phyloP scores from a whole-genome alignment of 2,329 filamentous ascomycete genomes.

The Neofusicoccum ribis region DNA sequence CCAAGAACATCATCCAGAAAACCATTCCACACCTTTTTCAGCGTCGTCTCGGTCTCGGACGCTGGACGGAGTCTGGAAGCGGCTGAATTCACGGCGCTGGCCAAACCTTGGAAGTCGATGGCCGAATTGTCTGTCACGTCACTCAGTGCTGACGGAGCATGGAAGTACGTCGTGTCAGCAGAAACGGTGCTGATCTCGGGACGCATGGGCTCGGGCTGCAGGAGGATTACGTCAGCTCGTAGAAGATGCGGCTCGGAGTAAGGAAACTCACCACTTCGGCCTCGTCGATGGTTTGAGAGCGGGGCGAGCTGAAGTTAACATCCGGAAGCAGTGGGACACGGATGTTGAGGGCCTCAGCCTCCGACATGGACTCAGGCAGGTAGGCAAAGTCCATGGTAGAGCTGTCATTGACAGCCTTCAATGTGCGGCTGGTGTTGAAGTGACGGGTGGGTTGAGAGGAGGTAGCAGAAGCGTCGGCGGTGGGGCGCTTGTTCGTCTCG shows the following conservation, averaged over 20 bases:
- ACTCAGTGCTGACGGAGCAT: slow-evolving; percentile 55
- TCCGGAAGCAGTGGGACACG: slow-evolving; percentile 52
- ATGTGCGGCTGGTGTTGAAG: slow-evolving; percentile 62
- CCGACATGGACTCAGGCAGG: slow-evolving; percentile 56
- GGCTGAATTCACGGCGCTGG: slow-evolving; percentile 48
- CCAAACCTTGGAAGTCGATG: slow-evolving; percentile 55
- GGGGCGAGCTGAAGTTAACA: slow-evolving; percentile 7
- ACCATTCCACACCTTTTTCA: slow-evolving; percentile 48
- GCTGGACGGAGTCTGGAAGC: slow-evolving; percentile 30
- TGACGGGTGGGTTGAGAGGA: slow-evolving; percentile 45
- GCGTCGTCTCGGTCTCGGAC: slow-evolving; percentile 42
- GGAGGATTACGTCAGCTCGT: slow-evolving; percentile 15
- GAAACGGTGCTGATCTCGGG: slow-evolving; percentile 58
- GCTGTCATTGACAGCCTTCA: slow-evolving; percentile 58
- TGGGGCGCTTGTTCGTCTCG: slow-evolving; percentile 46
- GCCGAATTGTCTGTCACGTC: slow-evolving; percentile 46
- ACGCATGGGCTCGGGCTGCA: slow-evolving; percentile 49
- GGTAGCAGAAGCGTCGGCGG: slow-evolving; percentile 27
- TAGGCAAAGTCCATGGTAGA: slow-evolving; percentile 66
- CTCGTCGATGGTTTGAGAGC: slow-evolving; percentile 4
- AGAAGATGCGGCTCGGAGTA: background rate
- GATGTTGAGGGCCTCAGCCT: slow-evolving; percentile 42
- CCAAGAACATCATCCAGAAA: slow-evolving; percentile 54
- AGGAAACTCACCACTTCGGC: background rate
- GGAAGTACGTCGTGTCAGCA: slow-evolving; percentile 48